Conservation (phyloP, 352 stramenopile genomes). For the Saprolegnia diclina region DNA sequence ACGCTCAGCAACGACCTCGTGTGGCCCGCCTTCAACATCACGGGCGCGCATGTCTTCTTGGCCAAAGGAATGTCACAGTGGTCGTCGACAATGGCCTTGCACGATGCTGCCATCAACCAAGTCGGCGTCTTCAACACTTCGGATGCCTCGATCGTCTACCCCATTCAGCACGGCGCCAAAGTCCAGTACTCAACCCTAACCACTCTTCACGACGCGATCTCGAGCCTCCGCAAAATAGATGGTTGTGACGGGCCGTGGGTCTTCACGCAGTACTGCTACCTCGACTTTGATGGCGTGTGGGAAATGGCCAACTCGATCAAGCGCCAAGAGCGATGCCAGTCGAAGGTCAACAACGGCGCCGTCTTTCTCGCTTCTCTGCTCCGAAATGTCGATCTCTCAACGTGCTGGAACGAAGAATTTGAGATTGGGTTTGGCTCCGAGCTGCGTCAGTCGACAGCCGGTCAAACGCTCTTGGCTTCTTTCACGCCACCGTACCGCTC, state of each 20-base stretch:
- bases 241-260: background rate
- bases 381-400: background rate
- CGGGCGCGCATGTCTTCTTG: conserved; percentile 1
- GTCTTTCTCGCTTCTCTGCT: background rate
- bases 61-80: background rate
- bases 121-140: background rate
- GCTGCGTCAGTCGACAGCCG: background rate
- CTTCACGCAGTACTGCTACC: conserved; percentile 8
- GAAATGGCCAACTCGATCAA: background rate
- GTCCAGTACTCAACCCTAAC: background rate
- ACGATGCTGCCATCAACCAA: background rate
- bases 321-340: background rate
- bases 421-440: conserved; percentile 1
- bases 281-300: background rate
- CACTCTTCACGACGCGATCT: background rate
- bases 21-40: conserved; percentile 18
- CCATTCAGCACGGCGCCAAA: too few relatives aligned
- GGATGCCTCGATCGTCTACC: background rate
- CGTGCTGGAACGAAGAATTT: conserved; percentile 15
- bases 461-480: background rate
- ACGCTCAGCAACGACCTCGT: background rate
- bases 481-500: background rate
- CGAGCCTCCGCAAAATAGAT: background rate
- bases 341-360: background rate
- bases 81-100: too few relatives aligned